Evolutionary conservation across 768 basidiomycete species (phyloP), one percentile per base, ranked within the genome.

Genomic region (Amanita molliuscula): DNA sequence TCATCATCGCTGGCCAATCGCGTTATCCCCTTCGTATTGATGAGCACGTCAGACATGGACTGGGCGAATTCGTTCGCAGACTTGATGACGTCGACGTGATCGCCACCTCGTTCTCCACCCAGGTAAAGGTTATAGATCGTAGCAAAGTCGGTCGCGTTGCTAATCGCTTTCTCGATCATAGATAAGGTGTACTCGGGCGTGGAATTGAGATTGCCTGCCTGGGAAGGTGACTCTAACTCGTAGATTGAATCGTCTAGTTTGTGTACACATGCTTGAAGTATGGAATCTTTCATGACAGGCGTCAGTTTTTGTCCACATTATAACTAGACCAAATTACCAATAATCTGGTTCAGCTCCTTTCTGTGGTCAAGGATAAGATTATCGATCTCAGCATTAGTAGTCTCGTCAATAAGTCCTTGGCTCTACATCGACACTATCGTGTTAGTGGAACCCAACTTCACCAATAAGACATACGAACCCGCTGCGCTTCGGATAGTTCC

Each of bases 231-330:
- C 65, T 99, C 95, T 36, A 99, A 77, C 65, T 98, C 96, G 66
- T 98, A 99, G 58, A 98, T 89, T 4, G 91, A 79, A 60, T 98
- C 94, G 56, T 99, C 96, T 21, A 99, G 85, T 66, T 98, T 98
- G 57, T 93, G 88, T 26, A 96, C 86, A 64, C 95, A 97, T 3
- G 91, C 88, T 63, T 96, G 90, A 18, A 99, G 71, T 61, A 98
- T 97, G 0, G 95, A 98, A 67, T 99, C 95, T 93, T 48, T 21
- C 16, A 33, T 47, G n/a, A 44, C 54, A 46, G 49, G 54, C 53
- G 35, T 61, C 18, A 62, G 47, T 26, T 23, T 23, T 26, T 26
- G 48, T n/a, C 20, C 21, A 31, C 48, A 44, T 18, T 44, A 33
- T 40, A 40, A 25, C 29, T n/a, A 2, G 37, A 26, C 7, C 6